These are phyloP conservation scores for Coix lacrymajobi DNA, from an alignment of 176 grass and related monocot species.

Conservation along the genomic window DNA sequence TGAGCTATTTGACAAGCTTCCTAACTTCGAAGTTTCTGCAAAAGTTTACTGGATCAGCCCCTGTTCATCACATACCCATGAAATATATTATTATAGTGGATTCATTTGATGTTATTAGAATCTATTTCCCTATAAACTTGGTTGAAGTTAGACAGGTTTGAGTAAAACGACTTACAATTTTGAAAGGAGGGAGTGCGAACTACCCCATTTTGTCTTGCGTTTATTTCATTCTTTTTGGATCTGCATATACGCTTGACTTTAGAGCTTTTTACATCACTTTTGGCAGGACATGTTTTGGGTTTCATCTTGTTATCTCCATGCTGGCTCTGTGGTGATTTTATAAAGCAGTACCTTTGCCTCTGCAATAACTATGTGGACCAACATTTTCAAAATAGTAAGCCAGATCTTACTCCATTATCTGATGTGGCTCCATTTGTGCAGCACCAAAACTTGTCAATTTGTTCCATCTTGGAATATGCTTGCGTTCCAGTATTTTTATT, in stretches of 20 bases:
- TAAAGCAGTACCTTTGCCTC: conserved; percentile 15
- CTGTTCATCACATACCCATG: no score
- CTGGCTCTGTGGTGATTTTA: neutral
- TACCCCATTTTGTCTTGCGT: neutral
- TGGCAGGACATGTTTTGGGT: neutral
- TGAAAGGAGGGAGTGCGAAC: no score
- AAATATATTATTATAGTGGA: no score
- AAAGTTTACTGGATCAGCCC: neutral
- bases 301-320: neutral
- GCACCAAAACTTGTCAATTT: neutral
- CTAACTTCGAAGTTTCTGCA: neutral
- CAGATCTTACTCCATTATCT: conserved; percentile 4
- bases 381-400: conserved; percentile 98
- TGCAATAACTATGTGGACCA: conserved; percentile 80
- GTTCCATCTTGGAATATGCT: neutral
- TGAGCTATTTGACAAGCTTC: neutral
- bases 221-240: neutral
- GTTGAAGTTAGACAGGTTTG: no score
- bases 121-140: no score
- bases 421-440: neutral
- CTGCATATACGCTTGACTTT: neutral
- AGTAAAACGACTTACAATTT: no score
- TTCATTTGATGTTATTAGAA: no score
- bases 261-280: neutral
- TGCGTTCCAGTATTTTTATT: neutral